Evolutionary conservation across 768 basidiomycete species (phyloP).

Genomic region (Xerocomus potaroensis): DNA sequence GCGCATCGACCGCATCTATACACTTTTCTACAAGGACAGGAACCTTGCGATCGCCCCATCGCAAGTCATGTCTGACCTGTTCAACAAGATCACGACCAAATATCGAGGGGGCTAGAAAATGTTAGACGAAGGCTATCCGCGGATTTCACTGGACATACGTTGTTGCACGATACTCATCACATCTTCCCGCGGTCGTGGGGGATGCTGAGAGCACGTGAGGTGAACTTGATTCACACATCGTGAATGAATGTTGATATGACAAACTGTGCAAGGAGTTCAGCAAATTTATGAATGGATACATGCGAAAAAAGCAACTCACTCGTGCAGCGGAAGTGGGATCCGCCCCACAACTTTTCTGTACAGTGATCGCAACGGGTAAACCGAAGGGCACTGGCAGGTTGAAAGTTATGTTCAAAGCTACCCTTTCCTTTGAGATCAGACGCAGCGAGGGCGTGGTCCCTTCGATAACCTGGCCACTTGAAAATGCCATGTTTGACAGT

Average conservation of each 20-base stretch:
- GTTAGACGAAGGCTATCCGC: conserved; percentile 14
- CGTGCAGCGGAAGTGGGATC: conserved; percentile 87
- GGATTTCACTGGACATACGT: conserved; percentile 5
- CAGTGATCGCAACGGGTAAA: conserved; percentile 95
- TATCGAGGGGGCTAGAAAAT: conserved; percentile 69
- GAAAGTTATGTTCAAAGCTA: conserved; percentile 75
- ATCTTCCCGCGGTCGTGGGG: conserved; percentile 31
- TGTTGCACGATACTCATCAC: conserved; percentile 23
- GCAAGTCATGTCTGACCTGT: conserved; percentile 69
- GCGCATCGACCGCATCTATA: conserved; percentile 85
- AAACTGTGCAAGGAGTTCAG: conserved; percentile 45
- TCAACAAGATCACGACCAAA: conserved; percentile 88
- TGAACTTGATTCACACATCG: conserved; percentile 75
- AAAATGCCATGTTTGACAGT: conserved; percentile 57
- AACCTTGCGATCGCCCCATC: conserved; percentile 56
- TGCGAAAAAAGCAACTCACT: conserved; percentile 57
- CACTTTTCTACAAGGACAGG: conserved; percentile 95
- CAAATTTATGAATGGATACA: not conserved
- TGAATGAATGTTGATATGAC: conserved; percentile 81
- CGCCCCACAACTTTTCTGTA: conserved; percentile 98
- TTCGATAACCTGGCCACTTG: conserved; percentile 67
- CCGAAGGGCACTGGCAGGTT: conserved; percentile 81
- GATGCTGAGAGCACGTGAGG: conserved; percentile 58
- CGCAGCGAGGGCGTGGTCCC: conserved; percentile 34
- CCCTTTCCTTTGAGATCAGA: conserved; percentile 39